A percentile compares a stretch with the other conserved stretches of the same genome.
Evolutionary conservation across 768 basidiomycete genomes (phyloP).

Genomic region (Lactifluus subvellereus): DNA sequence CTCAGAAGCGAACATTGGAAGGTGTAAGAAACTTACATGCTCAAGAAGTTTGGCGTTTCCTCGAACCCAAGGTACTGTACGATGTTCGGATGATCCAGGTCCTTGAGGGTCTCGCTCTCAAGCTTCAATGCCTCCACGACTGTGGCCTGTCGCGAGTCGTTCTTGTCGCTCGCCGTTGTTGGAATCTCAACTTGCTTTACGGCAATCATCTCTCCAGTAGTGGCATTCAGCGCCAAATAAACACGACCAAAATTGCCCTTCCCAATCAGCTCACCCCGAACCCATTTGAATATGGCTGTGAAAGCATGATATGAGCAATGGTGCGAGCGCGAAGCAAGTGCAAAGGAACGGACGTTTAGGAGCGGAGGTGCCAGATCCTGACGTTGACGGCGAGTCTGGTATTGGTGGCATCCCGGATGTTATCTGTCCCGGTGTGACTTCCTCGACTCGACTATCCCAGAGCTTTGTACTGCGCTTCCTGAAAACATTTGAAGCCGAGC

Average conservation of each 20-base stretch:
- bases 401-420: constrained; percentile 40
- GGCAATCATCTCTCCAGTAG: constrained; percentile 97
- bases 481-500: constrained; percentile 44
- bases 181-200: constrained; percentile 99
- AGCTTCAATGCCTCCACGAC: constrained; percentile 90
- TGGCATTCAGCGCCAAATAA: constrained; percentile 92
- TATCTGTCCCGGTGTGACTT: constrained; percentile 75
- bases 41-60: constrained; percentile 79
- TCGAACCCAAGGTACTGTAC: constrained; percentile 97
- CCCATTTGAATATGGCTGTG: constrained; percentile 93
- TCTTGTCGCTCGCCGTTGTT: constrained; percentile 84
- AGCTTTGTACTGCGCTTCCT: constrained; percentile 89
- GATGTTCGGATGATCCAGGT: constrained; percentile 94
- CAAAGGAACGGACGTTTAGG: constrained; percentile 54
- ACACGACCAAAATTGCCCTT: constrained; percentile 96
- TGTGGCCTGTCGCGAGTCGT: constrained; percentile 74
- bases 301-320: constrained; percentile 11
- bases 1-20: background rate
- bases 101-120: constrained; percentile 95
- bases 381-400: constrained; percentile 53
- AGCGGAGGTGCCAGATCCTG: constrained; percentile 32
- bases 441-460: constrained; percentile 91
- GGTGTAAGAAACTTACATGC: constrained; percentile 62
- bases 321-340: background rate
- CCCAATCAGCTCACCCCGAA: constrained; percentile 95